Evolutionary conservation across 1,284 basidiomycete genomes (phyloP), one percentile per base, ranked within the genome.

Genomic region (Ceratobasidium sp.): DNA sequence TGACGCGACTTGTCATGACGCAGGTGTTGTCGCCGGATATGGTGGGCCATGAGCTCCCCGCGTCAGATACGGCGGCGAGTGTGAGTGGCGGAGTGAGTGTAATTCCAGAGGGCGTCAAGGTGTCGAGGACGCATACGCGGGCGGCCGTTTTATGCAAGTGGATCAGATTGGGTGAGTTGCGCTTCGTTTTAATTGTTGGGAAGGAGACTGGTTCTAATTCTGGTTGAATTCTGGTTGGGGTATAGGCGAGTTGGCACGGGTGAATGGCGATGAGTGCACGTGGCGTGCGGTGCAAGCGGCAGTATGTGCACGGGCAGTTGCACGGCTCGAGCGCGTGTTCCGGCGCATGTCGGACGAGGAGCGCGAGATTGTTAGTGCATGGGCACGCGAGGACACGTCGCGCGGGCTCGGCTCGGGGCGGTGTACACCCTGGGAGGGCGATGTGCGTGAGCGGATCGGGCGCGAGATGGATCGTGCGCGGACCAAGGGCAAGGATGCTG

Each of bases 261-360:
- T 84, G 24, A 84, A 83, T 2, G 92, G 92, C 0, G 92, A 94
- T 77, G 89, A 90, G 77, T 90, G 89, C 77, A 88, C 91, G 5
- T 94, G 91, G 90, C 85, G 84, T 22, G 92, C 92, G 1, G 89
- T 94, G 73, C 82, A 82, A 39, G 84, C 85, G 19, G 92, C 89
- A 5, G 79, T 94, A 14, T 91, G 89, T 76, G 88, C 89, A 16
- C 84, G 88, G 34, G 90, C 92, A 8, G 84, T 94, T 31, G 90
- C 92, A 11, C 83, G 92, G 34, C 80, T 94, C 65, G 90, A 89
- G 66, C 92, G 92, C 79, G 90, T 86, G 9, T 94, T 92, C 92
- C 88, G 87, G 78, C 84, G 91, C 22, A 90, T 91, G 0, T 89
- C 91, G 76, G 79, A 85, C 0, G 83, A 85, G 29, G 87, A 87